phyloP scores from a whole-genome alignment of 2,329 filamentous ascomycete species.

The Celoporthe dispersa region DNA sequence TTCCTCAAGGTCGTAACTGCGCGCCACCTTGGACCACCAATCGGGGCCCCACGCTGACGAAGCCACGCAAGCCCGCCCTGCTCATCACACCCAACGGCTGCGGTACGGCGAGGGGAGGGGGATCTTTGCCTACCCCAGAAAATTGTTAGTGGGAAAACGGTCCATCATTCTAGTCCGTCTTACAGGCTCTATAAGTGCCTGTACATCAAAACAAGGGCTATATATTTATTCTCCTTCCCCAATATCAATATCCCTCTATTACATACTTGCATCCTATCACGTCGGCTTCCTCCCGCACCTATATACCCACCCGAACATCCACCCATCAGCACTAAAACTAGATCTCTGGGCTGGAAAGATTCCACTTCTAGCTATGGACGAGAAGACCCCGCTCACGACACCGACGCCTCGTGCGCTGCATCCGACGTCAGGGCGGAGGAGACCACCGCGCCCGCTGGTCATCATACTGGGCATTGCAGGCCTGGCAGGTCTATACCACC shows the following conservation, averaged over 20 bases:
- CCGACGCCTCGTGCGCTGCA: not conserved
- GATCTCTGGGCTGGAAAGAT: not conserved
- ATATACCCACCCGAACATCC: not conserved
- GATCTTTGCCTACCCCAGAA: not conserved
- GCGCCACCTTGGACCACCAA: not conserved
- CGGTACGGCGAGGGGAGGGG: too few species aligned
- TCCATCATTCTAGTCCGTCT: not conserved
- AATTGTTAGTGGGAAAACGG: not conserved
- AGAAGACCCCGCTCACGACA: not conserved
- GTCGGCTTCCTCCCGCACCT: not conserved
- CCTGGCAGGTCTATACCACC: constrained; percentile 16
- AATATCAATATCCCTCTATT: not conserved
- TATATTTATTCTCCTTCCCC: too few species aligned
- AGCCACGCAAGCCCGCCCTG: not conserved
- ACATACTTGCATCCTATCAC: not conserved
- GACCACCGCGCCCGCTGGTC: constrained; percentile 4
- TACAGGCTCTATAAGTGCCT: not conserved
- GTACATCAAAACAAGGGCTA: too few species aligned
- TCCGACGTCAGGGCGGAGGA: not conserved
- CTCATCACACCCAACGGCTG: too few species aligned
- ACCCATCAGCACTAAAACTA: too few species aligned
- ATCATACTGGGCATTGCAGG: constrained; percentile 13
- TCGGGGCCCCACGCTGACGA: not conserved
- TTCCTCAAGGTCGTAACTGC: too few species aligned
- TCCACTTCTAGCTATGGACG: not conserved